Base-by-base conservation (phyloP, 306 rosid species). In the Gastrolobium villosum region DNA sequence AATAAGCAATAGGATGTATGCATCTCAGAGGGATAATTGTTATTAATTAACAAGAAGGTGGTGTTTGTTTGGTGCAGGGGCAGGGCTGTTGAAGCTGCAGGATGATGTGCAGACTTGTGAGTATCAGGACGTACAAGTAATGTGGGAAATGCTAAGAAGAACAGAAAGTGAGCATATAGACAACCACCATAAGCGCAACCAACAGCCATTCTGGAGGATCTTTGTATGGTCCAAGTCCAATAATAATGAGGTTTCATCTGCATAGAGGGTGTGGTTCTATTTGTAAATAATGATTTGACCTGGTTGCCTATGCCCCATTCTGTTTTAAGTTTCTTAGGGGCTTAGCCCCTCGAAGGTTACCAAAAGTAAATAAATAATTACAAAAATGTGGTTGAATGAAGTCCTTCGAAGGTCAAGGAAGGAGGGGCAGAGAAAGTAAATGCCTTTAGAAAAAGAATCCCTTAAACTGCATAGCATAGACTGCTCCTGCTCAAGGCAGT, bases 101-200 rank as follows among this genome's bases (percentile, higher is more conserved):
- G 82, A 88, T 67, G 97, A 92, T 61, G 86, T 92, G 41, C 88
- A 92, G 28, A 89, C 87, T 2, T 92, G 97, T 73, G 97, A 88
- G 28, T 92, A 92, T 73, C 79, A 92, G 30, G 97, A 92, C 15
- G 88, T 92, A 14, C 93, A 89, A 43, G 94, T 92, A 60, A 89
- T 92, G 97, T 92, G 97, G 97, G 92, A 89, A 68, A 89, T 92
- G 84, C 82, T 79, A 30, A 34, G n/a, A 32, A 62, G 50, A 63
- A 48, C 73, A 50, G 78, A 52, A 11, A 57, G 31, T 5, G 76
- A 41, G 5, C 10, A 36, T 5, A 54, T 59, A 43, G 75, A 73
- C 26, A 74, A 75, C 59, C 83, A 57, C 30, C 74, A 78, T 9
- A 84, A 79, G 64, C 83, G 85, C 67, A 87, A 88, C 75, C 90